These are phyloP conservation scores for Populus hybrid DNA, from an alignment of 441 rosid species.

Conservation along the genomic window DNA sequence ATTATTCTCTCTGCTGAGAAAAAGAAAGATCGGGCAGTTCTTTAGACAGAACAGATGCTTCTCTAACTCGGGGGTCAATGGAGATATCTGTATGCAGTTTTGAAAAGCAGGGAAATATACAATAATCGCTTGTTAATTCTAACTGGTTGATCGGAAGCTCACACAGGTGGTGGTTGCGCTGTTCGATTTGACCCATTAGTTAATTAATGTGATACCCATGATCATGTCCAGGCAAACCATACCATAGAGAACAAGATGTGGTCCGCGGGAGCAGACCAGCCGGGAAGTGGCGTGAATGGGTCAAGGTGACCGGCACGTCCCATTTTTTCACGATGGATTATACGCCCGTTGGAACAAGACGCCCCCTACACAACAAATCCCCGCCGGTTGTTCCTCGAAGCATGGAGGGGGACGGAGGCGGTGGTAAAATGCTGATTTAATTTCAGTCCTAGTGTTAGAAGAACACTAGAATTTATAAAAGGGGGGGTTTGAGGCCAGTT, in stretches of 20 bases:
- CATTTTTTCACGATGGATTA: conserved; percentile 58
- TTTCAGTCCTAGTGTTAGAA: not conserved
- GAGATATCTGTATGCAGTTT: not conserved
- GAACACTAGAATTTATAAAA: no score
- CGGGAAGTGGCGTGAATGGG: conserved; percentile 38
- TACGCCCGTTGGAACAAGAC: conserved; percentile 46
- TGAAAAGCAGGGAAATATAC: not conserved
- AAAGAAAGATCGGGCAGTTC: not conserved
- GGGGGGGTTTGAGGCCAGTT: no score
- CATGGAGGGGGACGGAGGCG: not conserved
- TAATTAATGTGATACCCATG: not conserved
- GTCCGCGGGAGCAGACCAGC: conserved; percentile 10
- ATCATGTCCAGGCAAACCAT: conserved; percentile 19
- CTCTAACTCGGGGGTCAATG: not conserved
- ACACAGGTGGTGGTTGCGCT: not conserved
- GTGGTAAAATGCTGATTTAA: not conserved
- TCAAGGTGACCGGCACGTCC: conserved; percentile 29
- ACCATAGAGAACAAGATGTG: conserved; percentile 6
- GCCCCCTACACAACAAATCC: conserved; percentile 62
- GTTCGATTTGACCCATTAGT: not conserved
- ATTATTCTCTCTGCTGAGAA: not conserved
- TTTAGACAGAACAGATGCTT: not conserved
- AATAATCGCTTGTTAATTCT: no score
- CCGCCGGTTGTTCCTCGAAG: conserved; percentile 48
- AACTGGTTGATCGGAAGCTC: not conserved